Percentiles rank a stretch among this genome's conserved stretches.
Conservation (phyloP, 139 green algal genomes). For the Penium margaritaceum region DNA sequence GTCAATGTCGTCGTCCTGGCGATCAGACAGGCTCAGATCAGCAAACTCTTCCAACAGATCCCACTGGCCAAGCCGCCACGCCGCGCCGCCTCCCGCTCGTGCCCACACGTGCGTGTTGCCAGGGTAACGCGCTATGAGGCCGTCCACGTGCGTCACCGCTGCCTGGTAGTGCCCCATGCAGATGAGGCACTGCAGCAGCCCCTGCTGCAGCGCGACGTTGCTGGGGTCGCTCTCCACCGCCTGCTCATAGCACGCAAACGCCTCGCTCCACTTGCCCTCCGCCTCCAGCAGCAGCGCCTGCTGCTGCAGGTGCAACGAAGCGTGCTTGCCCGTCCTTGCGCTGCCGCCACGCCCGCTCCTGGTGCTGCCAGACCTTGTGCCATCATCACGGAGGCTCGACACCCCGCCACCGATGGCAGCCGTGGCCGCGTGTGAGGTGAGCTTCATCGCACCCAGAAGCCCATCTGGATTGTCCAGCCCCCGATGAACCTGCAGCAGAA, state of each 20-base stretch:
- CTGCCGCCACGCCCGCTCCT: too few relatives aligned
- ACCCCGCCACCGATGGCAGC: too few relatives aligned
- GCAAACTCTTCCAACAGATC: conserved; percentile 62
- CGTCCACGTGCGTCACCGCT: conserved; percentile 67
- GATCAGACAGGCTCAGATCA: too few relatives aligned
- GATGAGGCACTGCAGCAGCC: conserved; percentile 50
- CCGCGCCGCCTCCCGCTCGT: conserved; percentile 63
- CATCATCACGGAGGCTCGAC: conserved; percentile 52
- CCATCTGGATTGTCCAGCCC: conserved; percentile 85
- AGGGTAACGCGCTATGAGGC: conserved; percentile 43
- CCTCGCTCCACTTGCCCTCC: conserved; percentile 75
- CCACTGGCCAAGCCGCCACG: conserved; percentile 84
- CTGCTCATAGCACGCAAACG: conserved; percentile 75
- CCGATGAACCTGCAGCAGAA: conserved; percentile 80
- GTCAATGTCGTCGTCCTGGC: too few relatives aligned
- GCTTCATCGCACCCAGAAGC: too few relatives aligned
- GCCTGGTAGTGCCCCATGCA: conserved; percentile 70
- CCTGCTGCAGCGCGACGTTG: conserved; percentile 23
- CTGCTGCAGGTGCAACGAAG: conserved; percentile 40
- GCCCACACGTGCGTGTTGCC: conserved; percentile 52
- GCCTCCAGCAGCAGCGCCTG: conserved; percentile 71
- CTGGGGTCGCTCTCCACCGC: conserved; percentile 11
- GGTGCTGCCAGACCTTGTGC: too few relatives aligned
- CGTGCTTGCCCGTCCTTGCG: background rate
- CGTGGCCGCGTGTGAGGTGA: too few relatives aligned